Base-by-base conservation (phyloP, 495 filamentous ascomycete genomes). In the Sphaerosporella brunnea region DNA sequence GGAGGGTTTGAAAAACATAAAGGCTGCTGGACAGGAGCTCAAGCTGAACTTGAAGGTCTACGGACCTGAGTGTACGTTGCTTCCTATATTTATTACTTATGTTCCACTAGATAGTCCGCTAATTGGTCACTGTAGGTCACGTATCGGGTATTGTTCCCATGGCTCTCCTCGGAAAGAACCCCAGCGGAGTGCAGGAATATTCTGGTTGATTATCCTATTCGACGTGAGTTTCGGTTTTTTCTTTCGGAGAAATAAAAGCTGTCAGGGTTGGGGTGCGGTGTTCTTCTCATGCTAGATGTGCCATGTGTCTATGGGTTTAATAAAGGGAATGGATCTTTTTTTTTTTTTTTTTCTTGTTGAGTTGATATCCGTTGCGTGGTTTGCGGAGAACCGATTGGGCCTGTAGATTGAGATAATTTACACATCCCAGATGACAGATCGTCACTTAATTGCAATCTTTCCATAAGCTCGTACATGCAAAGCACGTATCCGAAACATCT, bases 1-100 rank as follows among this genome's bases (percentile, higher is more conserved):
- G 68, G 90, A 99, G 69, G 90, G 90, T 70, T 77, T 99, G 51
- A 93, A 93, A 74, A 99, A 96, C 74, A 94, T 99, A 73, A 95
- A 96, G 75, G 73, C 80, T 36, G 87, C 92, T 44, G 88, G 85
- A 32, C 73, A 85, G 60, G 90, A 96, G 69, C 76, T 99, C 26
- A 83, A 81, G 57, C 72, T 99, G 26, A 70, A 87, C 62, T 93
- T 94, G 77, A 82, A 95, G 66, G 86, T 96, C 52, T 99, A 84
- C 64, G 90, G 90, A 44, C 90, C 90, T 47, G 90, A 99, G 94
- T 99, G 88, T 78, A 80, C 66, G 78, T 80, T 18, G 5, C 35
- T 37, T 2, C 46, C n/a, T 15, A 42, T 16, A 36, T 32, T n/a
- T 20, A 38, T 25, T 18, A 50, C 15, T 35, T 8, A 18, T 25